Base-by-base conservation (phyloP, 2,329 filamentous ascomycete species). In the Cadophora sp. region DNA sequence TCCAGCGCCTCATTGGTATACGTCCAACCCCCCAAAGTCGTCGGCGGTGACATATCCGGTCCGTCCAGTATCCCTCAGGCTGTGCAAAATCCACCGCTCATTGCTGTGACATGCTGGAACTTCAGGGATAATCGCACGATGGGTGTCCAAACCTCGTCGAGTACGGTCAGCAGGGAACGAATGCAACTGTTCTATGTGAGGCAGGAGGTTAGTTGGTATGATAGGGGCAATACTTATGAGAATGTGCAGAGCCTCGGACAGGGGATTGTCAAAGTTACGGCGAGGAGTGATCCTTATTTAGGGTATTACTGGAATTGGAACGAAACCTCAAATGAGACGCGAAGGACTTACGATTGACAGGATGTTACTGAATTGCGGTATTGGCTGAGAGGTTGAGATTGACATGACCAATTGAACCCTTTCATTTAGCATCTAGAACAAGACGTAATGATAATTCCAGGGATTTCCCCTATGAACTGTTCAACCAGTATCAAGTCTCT, bases 61-160 rank as follows among this genome's bases (percentile, higher is more conserved):
- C 31, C 29, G 11, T 22, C 27, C 53, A 31, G 19, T 9, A 58
- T 58, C 7, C 31, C 55, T 6, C 19, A 58, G 40, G 29, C 31
- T 37, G 31, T 37, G n/a, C 19, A 58, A 8, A 2, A 9, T 7
- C 55, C 55, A 6, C 31, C 55, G n/a, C 31, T 58, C 5, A n/a
- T 58, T 11, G 55, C 55, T 22, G 55, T 58, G n/a, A 58, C 55
- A 7, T 58, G 55, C 55, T 58, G 29, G 29, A 58, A 58, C 22
- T 34, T 24, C n/a, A 14, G 11, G 6, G 55, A 24, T 7, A 24
- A 58, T 34, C 34, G 31, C 7, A 24, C 55, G 55, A 58, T 58
- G 55, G n/a, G 55, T 22, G 11, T 40, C 12, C 19, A 26, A 5
- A 22, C 3, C 1, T n/a, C 6, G 19, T 8, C n/a, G 8, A 34